These are phyloP conservation scores for Colletotrichum caudatum DNA, from an alignment of 2,329 filamentous ascomycete species.

Conservation along the genomic window DNA sequence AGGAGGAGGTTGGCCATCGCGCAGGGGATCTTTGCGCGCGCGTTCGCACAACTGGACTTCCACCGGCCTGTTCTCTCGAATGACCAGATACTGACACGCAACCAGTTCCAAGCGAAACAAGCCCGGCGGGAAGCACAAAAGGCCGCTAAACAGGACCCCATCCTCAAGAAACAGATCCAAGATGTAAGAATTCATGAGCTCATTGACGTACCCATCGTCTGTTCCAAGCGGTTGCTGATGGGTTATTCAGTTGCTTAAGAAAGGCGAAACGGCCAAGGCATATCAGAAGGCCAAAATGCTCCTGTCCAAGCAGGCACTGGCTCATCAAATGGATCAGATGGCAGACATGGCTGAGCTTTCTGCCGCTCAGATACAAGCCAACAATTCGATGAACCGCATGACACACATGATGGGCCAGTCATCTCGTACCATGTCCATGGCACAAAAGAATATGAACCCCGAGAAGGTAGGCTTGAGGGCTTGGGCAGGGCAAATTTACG, in stretches of 20 bases:
- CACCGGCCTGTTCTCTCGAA: background rate
- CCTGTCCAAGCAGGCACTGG: conserved; percentile 71
- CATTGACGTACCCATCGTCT: no score
- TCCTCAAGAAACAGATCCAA: conserved; percentile 73
- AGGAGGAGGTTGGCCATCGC: background rate
- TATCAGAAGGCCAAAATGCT: conserved; percentile 74
- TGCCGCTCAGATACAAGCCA: conserved; percentile 72
- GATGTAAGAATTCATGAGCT: conserved; percentile 51
- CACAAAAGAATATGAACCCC: conserved; percentile 69
- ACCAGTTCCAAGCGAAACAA: conserved; percentile 71
- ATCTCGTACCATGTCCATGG: conserved; percentile 68
- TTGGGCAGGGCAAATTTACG: no score
- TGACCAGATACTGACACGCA: background rate
- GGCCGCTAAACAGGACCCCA: conserved; percentile 70
- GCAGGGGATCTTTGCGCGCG: background rate
- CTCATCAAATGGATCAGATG: conserved; percentile 73
- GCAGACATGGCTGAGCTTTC: conserved; percentile 73
- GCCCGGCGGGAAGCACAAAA: conserved; percentile 71
- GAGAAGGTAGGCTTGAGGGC: conserved; percentile 59
- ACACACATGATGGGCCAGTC: conserved; percentile 73
- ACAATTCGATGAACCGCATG: conserved; percentile 75
- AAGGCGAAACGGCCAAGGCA: conserved; percentile 72
- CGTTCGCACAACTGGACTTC: background rate
- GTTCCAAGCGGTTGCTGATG: background rate
- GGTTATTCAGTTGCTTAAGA: conserved; percentile 63